phyloP scores from a whole-genome alignment of 805 yeast genomes.

The Metschnikowia gruessii region DNA sequence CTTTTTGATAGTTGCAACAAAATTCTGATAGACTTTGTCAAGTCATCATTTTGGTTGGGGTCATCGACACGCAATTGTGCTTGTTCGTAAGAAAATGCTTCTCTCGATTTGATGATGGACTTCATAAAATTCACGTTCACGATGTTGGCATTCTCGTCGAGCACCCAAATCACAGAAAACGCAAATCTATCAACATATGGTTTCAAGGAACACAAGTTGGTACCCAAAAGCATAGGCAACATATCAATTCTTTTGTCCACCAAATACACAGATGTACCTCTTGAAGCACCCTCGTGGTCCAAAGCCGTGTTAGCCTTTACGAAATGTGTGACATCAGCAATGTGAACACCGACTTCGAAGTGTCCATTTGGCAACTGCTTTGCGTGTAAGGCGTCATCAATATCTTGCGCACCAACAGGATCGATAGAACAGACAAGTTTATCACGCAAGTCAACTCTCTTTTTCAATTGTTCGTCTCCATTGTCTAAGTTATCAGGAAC shows the following conservation, averaged over 20 bases:
- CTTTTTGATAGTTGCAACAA: conserved; percentile 76
- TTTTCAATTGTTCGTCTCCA: conserved; percentile 52
- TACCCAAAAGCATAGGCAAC: conserved; percentile 93
- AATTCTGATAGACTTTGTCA: conserved; percentile 86
- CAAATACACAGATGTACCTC: conserved; percentile 95
- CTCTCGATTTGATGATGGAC: conserved; percentile 85
- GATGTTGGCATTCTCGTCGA: conserved; percentile 82
- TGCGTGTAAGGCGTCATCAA: conserved; percentile 97
- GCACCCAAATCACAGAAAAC: conserved; percentile 93
- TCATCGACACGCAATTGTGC: conserved; percentile 95
- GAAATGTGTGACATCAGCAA: conserved; percentile 97
- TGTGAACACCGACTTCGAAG: conserved; percentile 96
- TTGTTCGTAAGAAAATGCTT: conserved; percentile 90
- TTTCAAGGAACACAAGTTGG: conserved; percentile 90
- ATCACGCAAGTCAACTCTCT: conserved; percentile 84
- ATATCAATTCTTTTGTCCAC: conserved; percentile 98
- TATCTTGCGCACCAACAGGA: conserved; percentile 98
- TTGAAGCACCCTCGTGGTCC: conserved; percentile 92
- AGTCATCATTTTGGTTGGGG: conserved; percentile 65
- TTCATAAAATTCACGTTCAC: conserved; percentile 76
- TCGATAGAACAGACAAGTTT: conserved; percentile 91
- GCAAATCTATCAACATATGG: conserved; percentile 96
- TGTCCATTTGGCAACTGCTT: conserved; percentile 82
- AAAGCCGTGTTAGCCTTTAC: conserved; percentile 90
- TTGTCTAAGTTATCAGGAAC: conserved; percentile 64